Evolutionary conservation across 495 filamentous ascomycete species (phyloP).

Genomic region (Friedmanniomyces endolithicus): DNA sequence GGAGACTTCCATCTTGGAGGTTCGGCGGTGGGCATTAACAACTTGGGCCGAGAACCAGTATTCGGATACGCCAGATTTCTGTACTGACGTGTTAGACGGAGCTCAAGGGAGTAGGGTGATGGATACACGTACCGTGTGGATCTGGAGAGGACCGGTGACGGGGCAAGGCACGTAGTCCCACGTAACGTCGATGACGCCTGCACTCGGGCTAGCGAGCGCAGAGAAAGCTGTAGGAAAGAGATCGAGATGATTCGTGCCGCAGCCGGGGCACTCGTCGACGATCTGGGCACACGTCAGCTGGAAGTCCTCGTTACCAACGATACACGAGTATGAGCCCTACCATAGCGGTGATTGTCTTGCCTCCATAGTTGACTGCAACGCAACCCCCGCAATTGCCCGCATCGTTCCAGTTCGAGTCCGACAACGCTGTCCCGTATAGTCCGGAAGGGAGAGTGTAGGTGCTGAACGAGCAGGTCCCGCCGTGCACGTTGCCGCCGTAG

Average conservation of each 20-base stretch:
- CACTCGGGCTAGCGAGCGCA: constrained; percentile 33
- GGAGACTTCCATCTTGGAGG: constrained; percentile 42
- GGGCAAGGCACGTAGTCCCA: constrained; percentile 42
- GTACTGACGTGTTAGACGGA: no score
- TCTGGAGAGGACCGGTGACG: constrained; percentile 33
- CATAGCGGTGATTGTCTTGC: constrained; percentile 51
- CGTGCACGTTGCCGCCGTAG: constrained; percentile 46
- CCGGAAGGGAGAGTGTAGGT: constrained; percentile 44
- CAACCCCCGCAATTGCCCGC: constrained; percentile 46
- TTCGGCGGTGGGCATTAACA: constrained; percentile 43
- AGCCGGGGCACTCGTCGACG: constrained; percentile 50
- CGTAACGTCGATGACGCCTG: constrained; percentile 43
- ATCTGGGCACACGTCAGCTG: constrained; percentile 29
- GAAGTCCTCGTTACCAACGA: not conserved
- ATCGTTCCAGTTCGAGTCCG: constrained; percentile 38
- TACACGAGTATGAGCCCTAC: constrained; percentile 28
- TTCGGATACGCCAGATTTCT: constrained; percentile 40
- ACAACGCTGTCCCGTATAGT: constrained; percentile 44
- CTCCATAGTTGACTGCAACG: constrained; percentile 41
- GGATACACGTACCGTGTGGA: constrained; percentile 36
- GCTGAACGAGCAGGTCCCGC: constrained; percentile 46
- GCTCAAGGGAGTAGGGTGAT: no score
- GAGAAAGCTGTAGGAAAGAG: constrained; percentile 47
- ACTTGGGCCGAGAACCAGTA: constrained; percentile 49
- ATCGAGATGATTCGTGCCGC: constrained; percentile 44